Conservation (phyloP, 306 rosid genomes). For the Inga oerstediana region DNA sequence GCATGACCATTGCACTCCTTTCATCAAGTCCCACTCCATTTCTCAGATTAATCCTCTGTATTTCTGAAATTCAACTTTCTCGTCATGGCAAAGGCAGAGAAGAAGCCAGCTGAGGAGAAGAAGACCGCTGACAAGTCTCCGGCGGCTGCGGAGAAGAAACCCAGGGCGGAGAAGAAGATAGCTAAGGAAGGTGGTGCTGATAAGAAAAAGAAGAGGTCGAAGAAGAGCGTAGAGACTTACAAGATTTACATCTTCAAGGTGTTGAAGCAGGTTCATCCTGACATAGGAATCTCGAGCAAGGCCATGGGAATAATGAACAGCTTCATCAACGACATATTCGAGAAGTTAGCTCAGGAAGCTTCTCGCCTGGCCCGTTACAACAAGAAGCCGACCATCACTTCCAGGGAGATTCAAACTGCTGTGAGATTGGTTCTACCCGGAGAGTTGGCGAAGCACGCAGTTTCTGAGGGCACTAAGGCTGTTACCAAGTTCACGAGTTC, state of each 20-base stretch:
- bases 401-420: constrained; percentile 65
- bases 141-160: constrained; percentile 55
- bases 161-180: constrained; percentile 59
- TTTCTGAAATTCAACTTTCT: neutral
- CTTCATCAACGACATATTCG: constrained; percentile 63
- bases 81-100: constrained; percentile 50
- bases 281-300: constrained; percentile 60
- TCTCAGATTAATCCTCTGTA: neutral
- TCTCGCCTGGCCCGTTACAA: constrained; percentile 58
- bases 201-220: constrained; percentile 56
- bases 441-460: constrained; percentile 63
- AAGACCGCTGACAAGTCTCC: constrained; percentile 52
- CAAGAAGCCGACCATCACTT: constrained; percentile 65
- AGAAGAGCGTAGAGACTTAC: constrained; percentile 65
- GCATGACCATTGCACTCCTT: neutral
- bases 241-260: constrained; percentile 71
- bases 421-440: constrained; percentile 63
- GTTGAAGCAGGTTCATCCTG: constrained; percentile 66
- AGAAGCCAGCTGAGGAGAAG: constrained; percentile 58
- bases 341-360: constrained; percentile 64
- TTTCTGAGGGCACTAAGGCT: constrained; percentile 69
- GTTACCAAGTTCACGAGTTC: constrained; percentile 68
- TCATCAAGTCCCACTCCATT: neutral
- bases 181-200: constrained; percentile 42
- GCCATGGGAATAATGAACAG: constrained; percentile 71